Percentiles rank a stretch among this genome's conserved stretches.
Conservation (phyloP, 1,139 yeast genomes). For the Sugiyamaella sp. region DNA sequence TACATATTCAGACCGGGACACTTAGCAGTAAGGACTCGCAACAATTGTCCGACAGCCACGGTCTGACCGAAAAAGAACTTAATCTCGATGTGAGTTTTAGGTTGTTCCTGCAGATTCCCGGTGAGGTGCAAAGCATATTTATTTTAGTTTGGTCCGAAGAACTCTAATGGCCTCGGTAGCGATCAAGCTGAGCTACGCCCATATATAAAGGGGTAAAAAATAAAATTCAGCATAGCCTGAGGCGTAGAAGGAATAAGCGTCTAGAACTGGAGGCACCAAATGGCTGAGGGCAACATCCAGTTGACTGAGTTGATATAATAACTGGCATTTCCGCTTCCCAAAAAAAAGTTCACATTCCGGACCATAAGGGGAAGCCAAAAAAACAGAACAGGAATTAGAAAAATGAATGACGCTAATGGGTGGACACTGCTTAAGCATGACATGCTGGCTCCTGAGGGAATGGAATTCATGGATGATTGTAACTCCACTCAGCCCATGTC, state of each 20-base stretch:
- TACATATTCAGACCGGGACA: neutral
- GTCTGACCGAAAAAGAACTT: neutral
- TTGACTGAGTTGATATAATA: constrained; percentile 8
- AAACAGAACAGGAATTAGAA: neutral
- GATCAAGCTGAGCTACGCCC: constrained; percentile 1
- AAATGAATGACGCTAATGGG: constrained; percentile 8
- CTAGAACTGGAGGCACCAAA: neutral
- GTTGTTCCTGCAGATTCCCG: constrained; percentile 14
- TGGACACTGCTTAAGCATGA: constrained; percentile 13
- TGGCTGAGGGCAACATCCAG: neutral
- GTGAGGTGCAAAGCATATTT: constrained; percentile 8
- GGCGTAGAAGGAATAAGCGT: constrained; percentile 10
- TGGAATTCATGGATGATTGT: constrained; percentile 10
- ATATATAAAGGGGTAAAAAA: neutral
- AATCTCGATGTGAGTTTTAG: neutral
- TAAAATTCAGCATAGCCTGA: constrained; percentile 4
- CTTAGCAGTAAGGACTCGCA: neutral
- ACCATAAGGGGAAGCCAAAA: neutral
- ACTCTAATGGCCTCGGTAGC: neutral
- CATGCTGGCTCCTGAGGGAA: constrained; percentile 4
- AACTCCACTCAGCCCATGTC: neutral
- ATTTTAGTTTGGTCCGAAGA: constrained; percentile 2
- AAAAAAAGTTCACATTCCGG: constrained; percentile 3
- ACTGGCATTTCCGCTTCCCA: constrained; percentile 8
- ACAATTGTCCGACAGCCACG: neutral